These are phyloP conservation scores for Backusella liffmaniae DNA, from an alignment of 192 early-diverging fungal genomes.

Conservation along the genomic window DNA sequence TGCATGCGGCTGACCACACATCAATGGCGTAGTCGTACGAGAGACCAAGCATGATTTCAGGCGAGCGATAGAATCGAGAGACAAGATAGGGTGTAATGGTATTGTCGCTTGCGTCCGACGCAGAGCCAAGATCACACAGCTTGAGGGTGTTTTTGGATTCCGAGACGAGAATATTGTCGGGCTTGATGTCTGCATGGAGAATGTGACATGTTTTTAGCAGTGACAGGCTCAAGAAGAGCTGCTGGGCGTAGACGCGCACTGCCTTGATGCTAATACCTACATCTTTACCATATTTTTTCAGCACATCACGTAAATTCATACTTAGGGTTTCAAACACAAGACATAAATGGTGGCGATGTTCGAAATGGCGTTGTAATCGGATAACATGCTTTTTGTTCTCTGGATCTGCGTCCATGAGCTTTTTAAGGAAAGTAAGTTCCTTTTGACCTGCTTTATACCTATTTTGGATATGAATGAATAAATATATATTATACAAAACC, in stretches of 20 bases:
- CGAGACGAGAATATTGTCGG: conserved; percentile 94
- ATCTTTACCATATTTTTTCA: conserved; percentile 95
- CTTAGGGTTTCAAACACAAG: conserved; percentile 92
- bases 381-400: conserved; percentile 89
- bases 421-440: conserved; percentile 88
- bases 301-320: conserved; percentile 89
- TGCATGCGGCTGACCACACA: conserved; percentile 95
- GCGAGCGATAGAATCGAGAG: conserved; percentile 93
- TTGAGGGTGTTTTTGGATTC: conserved; percentile 80
- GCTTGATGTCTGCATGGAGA: conserved; percentile 97
- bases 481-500: not conserved
- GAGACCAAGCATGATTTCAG: conserved; percentile 93
- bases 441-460: conserved; percentile 85
- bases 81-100: conserved; percentile 97
- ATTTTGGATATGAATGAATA: not conserved
- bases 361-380: conserved; percentile 80
- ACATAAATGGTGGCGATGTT: conserved; percentile 89
- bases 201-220: conserved; percentile 80
- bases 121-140: conserved; percentile 93
- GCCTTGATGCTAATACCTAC: conserved; percentile 92
- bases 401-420: conserved; percentile 82
- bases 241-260: conserved; percentile 87
- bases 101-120: conserved; percentile 83
- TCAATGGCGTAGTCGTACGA: conserved; percentile 88
- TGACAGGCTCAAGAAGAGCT: conserved; percentile 84